Conservation (phyloP, 805 yeast species). For the Zygosaccharomyces bailii region DNA sequence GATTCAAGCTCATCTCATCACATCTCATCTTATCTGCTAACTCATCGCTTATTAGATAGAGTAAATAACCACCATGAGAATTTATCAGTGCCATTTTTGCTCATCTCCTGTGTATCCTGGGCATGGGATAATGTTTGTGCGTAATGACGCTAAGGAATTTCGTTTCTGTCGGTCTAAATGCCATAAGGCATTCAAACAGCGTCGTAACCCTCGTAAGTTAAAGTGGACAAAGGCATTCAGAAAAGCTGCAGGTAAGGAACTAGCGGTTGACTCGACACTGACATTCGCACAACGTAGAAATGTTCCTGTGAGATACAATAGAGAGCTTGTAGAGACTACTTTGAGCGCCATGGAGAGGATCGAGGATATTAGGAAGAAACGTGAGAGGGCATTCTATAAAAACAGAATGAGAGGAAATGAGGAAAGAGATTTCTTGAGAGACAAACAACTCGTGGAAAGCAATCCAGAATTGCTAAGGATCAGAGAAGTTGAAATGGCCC, state of each 20-base stretch:
- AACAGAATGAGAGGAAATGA: slow-evolving; percentile 98
- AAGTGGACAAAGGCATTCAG: slow-evolving; percentile 99
- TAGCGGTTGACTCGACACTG: slow-evolving; percentile 94
- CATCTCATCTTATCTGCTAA: slow-evolving; percentile 23
- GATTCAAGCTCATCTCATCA: slow-evolving; percentile 28
- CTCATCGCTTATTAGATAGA: slow-evolving; percentile 3
- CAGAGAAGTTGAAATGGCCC: slow-evolving; percentile 89
- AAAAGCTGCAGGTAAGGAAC: slow-evolving; percentile 97
- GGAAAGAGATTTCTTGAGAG: slow-evolving; percentile 78
- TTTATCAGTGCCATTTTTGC: slow-evolving; percentile 91
- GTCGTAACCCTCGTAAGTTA: slow-evolving; percentile 97
- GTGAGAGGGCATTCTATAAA: slow-evolving; percentile 98
- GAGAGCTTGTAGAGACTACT: slow-evolving; percentile 93
- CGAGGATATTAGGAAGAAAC: slow-evolving; percentile 90
- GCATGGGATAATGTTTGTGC: slow-evolving; percentile 95
- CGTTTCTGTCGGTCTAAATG: slow-evolving; percentile 97
- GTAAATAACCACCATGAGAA: slow-evolving; percentile 50
- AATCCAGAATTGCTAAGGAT: slow-evolving; percentile 86
- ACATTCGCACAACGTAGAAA: slow-evolving; percentile 97
- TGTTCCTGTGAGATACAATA: slow-evolving; percentile 95
- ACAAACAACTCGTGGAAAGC: slow-evolving; percentile 80
- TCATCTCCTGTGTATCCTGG: slow-evolving; percentile 94
- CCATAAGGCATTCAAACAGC: slow-evolving; percentile 94
- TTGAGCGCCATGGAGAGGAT: slow-evolving; percentile 93
- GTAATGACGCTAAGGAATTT: slow-evolving; percentile 97